Conservation (phyloP, 352 stramenopile genomes). For the Globisporangium megalacanthum region DNA sequence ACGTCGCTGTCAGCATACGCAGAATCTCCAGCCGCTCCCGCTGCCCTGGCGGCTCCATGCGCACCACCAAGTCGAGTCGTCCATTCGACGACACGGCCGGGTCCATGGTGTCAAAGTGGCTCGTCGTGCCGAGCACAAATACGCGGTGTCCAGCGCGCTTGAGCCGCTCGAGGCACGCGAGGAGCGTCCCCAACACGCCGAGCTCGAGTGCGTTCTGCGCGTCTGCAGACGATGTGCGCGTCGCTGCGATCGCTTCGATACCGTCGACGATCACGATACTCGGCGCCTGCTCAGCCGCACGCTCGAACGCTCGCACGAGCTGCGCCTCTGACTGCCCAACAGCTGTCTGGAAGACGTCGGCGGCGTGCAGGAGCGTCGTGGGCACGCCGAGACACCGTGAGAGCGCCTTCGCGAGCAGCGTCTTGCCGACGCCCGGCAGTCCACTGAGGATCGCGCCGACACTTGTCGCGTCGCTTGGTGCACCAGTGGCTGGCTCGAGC, state of each 20-base stretch:
- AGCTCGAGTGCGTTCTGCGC: conserved; percentile 63
- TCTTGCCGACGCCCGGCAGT: conserved; percentile 73
- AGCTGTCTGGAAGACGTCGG: conserved; percentile 93
- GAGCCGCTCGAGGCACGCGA: conserved; percentile 81
- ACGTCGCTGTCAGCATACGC: conserved; percentile 84
- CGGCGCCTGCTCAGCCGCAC: conserved; percentile 31
- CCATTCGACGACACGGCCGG: conserved; percentile 91
- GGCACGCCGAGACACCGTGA: conserved; percentile 33
- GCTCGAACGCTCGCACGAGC: conserved; percentile 59
- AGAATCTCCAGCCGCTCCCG: conserved; percentile 90
- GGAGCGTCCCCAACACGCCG: conserved; percentile 75
- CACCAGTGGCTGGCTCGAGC: conserved; percentile 6
- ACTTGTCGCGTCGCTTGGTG: conserved; percentile 12
- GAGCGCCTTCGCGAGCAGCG: conserved; percentile 38
- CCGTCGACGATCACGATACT: conserved; percentile 88
- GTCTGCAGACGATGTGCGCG: conserved; percentile 47
- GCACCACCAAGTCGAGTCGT: conserved; percentile 94
- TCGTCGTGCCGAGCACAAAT: conserved; percentile 78
- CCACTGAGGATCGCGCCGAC: conserved; percentile 66
- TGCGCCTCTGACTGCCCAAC: conserved; percentile 88
- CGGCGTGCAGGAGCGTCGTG: conserved; percentile 60
- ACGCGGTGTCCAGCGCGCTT: conserved; percentile 31
- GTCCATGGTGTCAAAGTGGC: conserved; percentile 82
- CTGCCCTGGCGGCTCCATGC: conserved; percentile 93
- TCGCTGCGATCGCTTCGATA: conserved; percentile 82